Conservation (phyloP, 768 basidiomycete genomes). For the Panaeolus cyanescens region DNA sequence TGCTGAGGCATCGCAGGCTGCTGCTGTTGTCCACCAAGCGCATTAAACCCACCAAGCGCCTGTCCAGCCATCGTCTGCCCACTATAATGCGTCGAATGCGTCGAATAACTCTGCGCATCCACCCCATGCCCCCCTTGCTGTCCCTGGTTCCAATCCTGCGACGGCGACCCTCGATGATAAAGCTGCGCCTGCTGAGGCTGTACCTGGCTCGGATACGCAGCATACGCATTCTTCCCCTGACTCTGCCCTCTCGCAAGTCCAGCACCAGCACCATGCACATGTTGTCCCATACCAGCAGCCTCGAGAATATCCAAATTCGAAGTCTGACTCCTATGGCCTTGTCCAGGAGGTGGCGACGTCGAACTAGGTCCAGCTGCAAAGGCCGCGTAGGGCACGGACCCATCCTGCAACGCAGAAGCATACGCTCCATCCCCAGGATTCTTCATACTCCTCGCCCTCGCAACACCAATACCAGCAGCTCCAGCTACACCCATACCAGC, state of each 20-base stretch:
- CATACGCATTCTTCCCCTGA: slow-evolving; percentile 11
- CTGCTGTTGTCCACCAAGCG: not conserved
- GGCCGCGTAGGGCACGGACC: slow-evolving; percentile 38
- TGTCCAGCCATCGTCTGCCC: not conserved
- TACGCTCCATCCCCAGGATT: slow-evolving; percentile 20
- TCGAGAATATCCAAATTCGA: slow-evolving; percentile 23
- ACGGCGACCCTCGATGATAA: slow-evolving; percentile 11
- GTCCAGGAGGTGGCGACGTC: not conserved
- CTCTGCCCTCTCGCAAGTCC: slow-evolving; percentile 12
- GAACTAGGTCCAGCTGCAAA: slow-evolving; percentile 26
- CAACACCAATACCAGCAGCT: slow-evolving; percentile 46
- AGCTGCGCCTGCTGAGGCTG: slow-evolving; percentile 2
- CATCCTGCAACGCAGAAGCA: slow-evolving; percentile 35
- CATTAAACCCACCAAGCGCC: not conserved
- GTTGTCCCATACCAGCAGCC: slow-evolving; percentile 26
- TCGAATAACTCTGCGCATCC: not conserved
- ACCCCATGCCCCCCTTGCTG: not conserved
- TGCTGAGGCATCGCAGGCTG: slow-evolving; percentile 2
- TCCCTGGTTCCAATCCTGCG: slow-evolving; percentile 6
- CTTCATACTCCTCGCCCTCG: slow-evolving; percentile 37
- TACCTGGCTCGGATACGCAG: slow-evolving; percentile 10
- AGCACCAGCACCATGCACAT: slow-evolving; percentile 22
- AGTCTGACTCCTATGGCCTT: not conserved
- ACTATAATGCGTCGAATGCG: slow-evolving; percentile 2
- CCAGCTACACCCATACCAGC: slow-evolving; percentile 30